A percentile compares a stretch with the other conserved stretches of the same genome.
phyloP scores from a whole-genome alignment of 345 rosid genomes.

The Gossypium australe region DNA sequence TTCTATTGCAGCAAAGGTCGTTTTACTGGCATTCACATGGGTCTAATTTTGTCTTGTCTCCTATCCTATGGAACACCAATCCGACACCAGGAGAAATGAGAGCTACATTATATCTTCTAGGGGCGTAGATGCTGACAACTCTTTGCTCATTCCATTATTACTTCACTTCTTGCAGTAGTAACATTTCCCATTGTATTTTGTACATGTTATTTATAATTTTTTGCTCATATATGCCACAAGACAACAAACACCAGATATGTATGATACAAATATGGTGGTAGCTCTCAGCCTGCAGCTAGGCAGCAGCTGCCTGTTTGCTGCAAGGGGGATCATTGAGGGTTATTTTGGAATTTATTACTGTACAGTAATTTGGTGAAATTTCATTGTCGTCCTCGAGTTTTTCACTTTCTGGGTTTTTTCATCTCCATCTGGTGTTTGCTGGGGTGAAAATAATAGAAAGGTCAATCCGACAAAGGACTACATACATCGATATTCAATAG shows the following conservation, averaged over 20 bases:
- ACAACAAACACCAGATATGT: background rate
- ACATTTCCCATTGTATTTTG: background rate
- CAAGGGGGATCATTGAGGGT: background rate
- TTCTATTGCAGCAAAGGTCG: background rate
- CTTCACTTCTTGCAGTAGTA: background rate
- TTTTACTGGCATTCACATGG: background rate
- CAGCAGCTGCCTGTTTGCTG: background rate
- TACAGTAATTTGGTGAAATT: background rate
- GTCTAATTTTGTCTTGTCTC: slow-evolving; percentile 6
- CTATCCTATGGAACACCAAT: background rate
- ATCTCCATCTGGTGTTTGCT: background rate
- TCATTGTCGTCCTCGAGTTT: background rate
- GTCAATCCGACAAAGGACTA: background rate
- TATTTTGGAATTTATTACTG: background rate
- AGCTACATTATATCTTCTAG: background rate
- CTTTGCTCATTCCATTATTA: background rate
- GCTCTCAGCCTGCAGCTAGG: background rate
- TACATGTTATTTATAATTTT: too few species aligned
- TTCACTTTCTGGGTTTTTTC: background rate
- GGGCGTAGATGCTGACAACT: background rate
- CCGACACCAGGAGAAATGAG: background rate
- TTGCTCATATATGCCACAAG: background rate
- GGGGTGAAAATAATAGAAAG: background rate
- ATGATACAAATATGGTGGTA: background rate
- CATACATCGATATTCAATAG: background rate